Evolutionary conservation across 306 rosid species (phyloP).

Genomic region (Datisca glomerata): DNA sequence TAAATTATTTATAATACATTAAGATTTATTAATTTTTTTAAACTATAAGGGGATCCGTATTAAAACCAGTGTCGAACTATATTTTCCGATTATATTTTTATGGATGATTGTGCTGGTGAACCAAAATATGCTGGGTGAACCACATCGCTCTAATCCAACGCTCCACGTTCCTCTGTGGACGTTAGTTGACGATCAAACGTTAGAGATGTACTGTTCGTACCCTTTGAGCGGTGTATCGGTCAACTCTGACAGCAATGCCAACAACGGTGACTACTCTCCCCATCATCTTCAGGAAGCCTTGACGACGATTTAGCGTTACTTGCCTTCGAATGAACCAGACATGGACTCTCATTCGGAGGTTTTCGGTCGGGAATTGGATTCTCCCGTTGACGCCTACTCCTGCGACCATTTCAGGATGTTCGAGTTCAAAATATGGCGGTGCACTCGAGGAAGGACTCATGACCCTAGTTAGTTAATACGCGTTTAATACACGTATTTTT

Average conservation of each 20-base stretch:
- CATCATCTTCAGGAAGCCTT: neutral
- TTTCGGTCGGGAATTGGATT: neutral
- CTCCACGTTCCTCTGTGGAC: neutral
- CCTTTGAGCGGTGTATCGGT: neutral
- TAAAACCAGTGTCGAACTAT: too few relatives aligned
- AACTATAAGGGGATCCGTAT: too few relatives aligned
- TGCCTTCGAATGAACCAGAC: neutral
- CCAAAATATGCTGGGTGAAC: neutral
- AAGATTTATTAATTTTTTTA: too few relatives aligned
- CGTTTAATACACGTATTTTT: too few relatives aligned
- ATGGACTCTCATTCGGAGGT: neutral
- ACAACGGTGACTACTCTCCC: neutral
- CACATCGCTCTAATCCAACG: neutral
- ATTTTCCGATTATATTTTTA: too few relatives aligned
- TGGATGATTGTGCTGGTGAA: too few relatives aligned
- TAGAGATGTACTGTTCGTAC: neutral
- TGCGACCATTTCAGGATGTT: constrained; percentile 1
- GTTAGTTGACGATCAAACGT: neutral
- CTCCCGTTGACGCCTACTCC: neutral
- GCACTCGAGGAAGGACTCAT: neutral
- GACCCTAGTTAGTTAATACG: too few relatives aligned
- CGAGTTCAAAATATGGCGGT: neutral
- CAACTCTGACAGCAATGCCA: neutral
- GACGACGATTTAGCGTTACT: neutral
- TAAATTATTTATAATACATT: too few relatives aligned